Base-by-base conservation (phyloP, 495 filamentous ascomycete species). In the Haplographium delicatum region DNA sequence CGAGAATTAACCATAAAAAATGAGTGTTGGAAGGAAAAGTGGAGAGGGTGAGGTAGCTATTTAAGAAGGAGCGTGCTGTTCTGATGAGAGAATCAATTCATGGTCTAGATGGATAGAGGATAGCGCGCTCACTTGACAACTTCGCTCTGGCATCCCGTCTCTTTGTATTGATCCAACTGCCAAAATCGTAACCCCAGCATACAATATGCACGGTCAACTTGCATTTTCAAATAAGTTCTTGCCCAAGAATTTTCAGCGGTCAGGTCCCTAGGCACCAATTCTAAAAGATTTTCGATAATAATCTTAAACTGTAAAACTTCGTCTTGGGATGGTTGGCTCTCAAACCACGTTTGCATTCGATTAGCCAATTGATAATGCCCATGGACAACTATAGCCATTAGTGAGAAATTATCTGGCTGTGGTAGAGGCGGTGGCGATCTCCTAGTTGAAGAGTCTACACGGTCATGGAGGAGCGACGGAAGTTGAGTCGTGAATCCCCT, bases 141-240 rank as follows among this genome's bases (percentile, higher is more conserved):
- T 28, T 47, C 44, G 22, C 44, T 47, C 5, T 47, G 44, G 20
- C 44, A 47, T 3, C 44, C 31, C 18, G 44, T 47, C 5, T 22
- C 30, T 35, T 47, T 47, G 11, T 35, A 47, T 24, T 47, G 16
- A 23, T 47, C 44, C 44, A 47, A 37, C 18, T 47, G 44, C 44
- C 44, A 47, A 22, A 47, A 47, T 20, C 44, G 28, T 8, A 47
- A 16, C 16, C 44, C 44, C 10, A 47, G 44, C 44, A 47, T 47
- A 37, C 44, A 47, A 33, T 47, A 47, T 15, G 44, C 44, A 23
- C 44, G 44, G 26, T 47, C 30, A 22, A 47, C 38, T 31, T 47
- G 44, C 44, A 47, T 47, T n/a, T 23, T 47, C 4, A 47, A 22
- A 38, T 47, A 47, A 3, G 18, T 47, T 25, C 44, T 34, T 22